Evolutionary conservation across 139 green algal genomes (phyloP).

Genomic region (Trebouxia sp.): DNA sequence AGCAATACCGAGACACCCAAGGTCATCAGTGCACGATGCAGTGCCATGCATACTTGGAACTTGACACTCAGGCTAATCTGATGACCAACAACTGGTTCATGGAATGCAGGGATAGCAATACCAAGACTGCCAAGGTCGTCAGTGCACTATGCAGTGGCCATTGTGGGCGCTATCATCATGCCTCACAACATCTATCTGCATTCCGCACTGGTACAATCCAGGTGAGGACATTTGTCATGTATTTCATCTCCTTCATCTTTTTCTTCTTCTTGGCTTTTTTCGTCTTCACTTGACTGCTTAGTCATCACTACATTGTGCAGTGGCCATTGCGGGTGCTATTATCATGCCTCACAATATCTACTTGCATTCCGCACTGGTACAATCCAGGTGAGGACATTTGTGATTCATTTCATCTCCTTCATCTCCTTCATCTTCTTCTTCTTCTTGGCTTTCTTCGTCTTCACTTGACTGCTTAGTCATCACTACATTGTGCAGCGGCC

Average conservation of each 20-base stretch:
- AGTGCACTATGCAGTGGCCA: slow-evolving; percentile 46
- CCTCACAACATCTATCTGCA: slow-evolving; percentile 95
- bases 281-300: no score
- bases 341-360: slow-evolving; percentile 96
- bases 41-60: no score
- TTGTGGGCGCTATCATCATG: slow-evolving; percentile 88
- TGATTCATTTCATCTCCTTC: no score
- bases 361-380: slow-evolving; percentile 85
- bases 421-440: no score
- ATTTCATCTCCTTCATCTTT: no score
- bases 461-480: no score
- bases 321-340: slow-evolving; percentile 76
- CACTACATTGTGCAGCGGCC: slow-evolving; percentile 43
- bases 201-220: slow-evolving; percentile 72
- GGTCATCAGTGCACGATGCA: slow-evolving; percentile 20
- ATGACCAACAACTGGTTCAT: no score
- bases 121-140: slow-evolving; percentile 3
- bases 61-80: no score
- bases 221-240: slow-evolving; percentile 21
- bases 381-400: slow-evolving; percentile 43
- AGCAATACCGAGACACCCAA: slow-evolving; percentile 15
- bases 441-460: no score
- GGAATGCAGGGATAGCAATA: no score
- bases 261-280: no score
- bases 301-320: slow-evolving; percentile 3